Evolutionary conservation across 1,139 yeast species (phyloP).

Genomic region (Geotrichum macrosporum): DNA sequence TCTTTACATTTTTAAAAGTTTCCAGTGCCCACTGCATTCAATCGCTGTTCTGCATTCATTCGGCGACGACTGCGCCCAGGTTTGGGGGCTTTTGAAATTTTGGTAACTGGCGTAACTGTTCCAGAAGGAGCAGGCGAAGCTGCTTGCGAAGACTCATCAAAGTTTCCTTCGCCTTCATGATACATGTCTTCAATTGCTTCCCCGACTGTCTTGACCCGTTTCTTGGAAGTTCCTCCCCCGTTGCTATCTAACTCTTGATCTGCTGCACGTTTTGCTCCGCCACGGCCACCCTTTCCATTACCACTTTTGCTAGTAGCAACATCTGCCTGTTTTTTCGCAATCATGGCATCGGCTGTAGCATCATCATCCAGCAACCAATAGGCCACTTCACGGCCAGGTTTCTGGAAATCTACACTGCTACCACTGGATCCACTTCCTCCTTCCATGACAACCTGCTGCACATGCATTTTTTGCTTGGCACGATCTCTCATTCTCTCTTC

Average conservation of each 20-base stretch:
- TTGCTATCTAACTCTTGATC: not conserved
- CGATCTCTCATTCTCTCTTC: conserved; percentile 99
- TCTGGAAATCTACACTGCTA: conserved; percentile 39
- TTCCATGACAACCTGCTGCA: conserved; percentile 98
- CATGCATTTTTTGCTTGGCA: conserved; percentile 97
- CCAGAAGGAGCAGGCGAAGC: conserved; percentile 24
- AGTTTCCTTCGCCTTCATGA: conserved; percentile 60
- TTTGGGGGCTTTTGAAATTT: not conserved
- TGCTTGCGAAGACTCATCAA: conserved; percentile 34
- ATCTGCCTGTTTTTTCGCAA: conserved; percentile 25
- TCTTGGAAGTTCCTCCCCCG: conserved; percentile 1
- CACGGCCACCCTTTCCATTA: conserved; percentile 19
- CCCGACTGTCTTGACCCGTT: conserved; percentile 17
- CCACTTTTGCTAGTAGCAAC: conserved; percentile 16
- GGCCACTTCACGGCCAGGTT: conserved; percentile 57
- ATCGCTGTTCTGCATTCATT: conserved; percentile 24
- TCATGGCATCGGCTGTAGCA: conserved; percentile 43
- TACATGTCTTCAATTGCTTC: conserved; percentile 49
- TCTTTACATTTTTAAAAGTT: not conserved
- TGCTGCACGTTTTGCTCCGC: not conserved
- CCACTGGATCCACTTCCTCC: conserved; percentile 48
- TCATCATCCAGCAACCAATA: conserved; percentile 74
- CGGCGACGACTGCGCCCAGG: conserved; percentile 10
- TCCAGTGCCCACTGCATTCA: conserved; percentile 23
- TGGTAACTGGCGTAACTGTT: conserved; percentile 28